These are phyloP conservation scores for Hsuehochloa calcarea DNA, from an alignment of 176 grass and related monocot genomes.

Conservation along the genomic window DNA sequence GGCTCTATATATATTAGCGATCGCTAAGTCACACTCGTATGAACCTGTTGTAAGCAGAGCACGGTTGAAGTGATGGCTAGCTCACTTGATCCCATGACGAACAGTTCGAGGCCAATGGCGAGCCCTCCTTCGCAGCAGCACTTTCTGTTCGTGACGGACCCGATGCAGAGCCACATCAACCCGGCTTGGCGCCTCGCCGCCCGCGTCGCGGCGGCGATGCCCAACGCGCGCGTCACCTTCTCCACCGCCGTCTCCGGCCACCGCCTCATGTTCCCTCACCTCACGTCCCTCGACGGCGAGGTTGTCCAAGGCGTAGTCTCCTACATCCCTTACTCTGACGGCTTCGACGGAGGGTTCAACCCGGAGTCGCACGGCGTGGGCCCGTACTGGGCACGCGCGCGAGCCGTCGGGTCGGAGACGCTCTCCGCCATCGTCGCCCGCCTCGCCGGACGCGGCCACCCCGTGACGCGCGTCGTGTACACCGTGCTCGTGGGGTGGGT, in stretches of 20 bases:
- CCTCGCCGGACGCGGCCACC: conserved; percentile 30
- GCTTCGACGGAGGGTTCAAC: conserved; percentile 39
- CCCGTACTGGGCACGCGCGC: background rate
- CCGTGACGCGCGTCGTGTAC: conserved; percentile 60
- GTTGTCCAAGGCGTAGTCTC: conserved; percentile 8
- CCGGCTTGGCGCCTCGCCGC: conserved; percentile 5
- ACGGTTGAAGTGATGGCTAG: background rate
- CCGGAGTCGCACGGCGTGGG: background rate
- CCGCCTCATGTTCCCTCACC: conserved; percentile 32
- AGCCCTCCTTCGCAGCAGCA: background rate
- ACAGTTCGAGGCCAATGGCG: background rate
- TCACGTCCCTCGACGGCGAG: background rate
- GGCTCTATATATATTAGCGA: background rate
- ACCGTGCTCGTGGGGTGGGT: conserved; percentile 40
- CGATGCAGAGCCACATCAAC: conserved; percentile 31
- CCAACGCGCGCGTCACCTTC: conserved; percentile 34
- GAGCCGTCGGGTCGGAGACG: background rate
- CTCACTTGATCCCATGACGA: background rate
- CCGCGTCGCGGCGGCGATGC: background rate
- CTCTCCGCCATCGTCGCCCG: conserved; percentile 21
- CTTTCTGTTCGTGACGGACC: conserved; percentile 19
- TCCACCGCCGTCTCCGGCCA: conserved; percentile 34
- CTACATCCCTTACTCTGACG: conserved; percentile 44
- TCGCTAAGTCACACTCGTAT: background rate
- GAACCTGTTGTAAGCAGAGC: background rate